Evolutionary conservation across 257 asterid species (phyloP), one percentile per base, ranked within the genome.

Genomic region (Thymus mandschuricus): DNA sequence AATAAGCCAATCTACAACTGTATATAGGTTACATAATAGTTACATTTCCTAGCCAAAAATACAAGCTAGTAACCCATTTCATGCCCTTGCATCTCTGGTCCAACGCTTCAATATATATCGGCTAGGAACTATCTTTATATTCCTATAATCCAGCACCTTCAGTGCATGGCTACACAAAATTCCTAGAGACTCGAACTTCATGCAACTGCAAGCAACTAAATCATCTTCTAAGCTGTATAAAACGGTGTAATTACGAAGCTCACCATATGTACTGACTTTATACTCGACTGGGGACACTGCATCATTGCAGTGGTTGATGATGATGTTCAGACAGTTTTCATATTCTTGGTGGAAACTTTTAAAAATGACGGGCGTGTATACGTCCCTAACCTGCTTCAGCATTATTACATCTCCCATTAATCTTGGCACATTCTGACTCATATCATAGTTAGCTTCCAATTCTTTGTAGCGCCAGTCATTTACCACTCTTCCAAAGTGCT

Each of bases 151-250:
- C 2, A 86, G 86, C 83, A 86, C 91, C 74, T 84, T 86, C 79
- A 86, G 69, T 51, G 84, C 89, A 71, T 86, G 91, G 81, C 91
- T 78, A 74, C 91, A 86, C 81, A 86, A 74, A 74, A 86, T 75
- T 52, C 91, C 91, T 15, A 63, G 81, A 56, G 54, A 80, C 77
- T 86, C 79, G 68, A 86, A 86, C 91, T 81, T 83, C 91, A 86
- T 78, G 76, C 91, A 86, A 60, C 85, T 80, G 80, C 91, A 86
- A 62, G 74, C 72, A 73, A 86, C 87, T 4, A 81, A 86, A 75
- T 77, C 84, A 55, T 78, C 85, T 73, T 75, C 82, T 3, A 68
- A 57, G 59, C 73, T 79, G 76, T 76, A 86, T 34, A 81, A 28
- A 81, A 86, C 91, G 3, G 75, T 69, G 74, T 66, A 74, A 67